Base-by-base conservation (phyloP, 768 basidiomycete species). In the Fibroporia radiculosa region DNA sequence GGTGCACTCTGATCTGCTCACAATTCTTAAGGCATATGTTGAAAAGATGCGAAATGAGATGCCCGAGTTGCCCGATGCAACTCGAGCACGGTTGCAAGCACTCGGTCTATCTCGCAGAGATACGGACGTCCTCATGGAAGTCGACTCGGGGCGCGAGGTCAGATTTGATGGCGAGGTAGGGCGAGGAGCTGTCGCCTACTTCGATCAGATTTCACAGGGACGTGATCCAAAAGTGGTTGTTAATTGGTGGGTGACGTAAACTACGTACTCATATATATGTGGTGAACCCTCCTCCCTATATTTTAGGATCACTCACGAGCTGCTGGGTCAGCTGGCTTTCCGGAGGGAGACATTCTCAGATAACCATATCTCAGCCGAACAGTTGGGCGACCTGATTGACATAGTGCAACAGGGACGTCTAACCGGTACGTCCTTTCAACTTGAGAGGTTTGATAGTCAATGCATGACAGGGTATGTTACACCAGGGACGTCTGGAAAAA, bases 261-360 rank as follows among this genome's bases (percentile, higher is more conserved):
- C 27, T 12, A 19, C 16, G 14, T 19, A 23, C 22, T 19, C 6
- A 18, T 18, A 12, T 18, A 27, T 19, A 16, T n/a, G 24, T 6
- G 6, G 4, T 40, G 35, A 19, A 8, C 14, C 8, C 18, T 12
- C 13, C n/a, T 12, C 6, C 6, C 38, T 28, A 23, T 52, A 50
- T 24, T 38, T 11, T 56, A 95, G 93, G 92, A 77, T 97, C 65
- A 80, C 80, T 3, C 88, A 98, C 48, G 89, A 93, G 48, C 71
- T 96, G 0, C 66, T 93, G 2, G 91, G 91, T 0, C 83, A 85
- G 51, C 71, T 97, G 2, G 67, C 82, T 1, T 70, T 72, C 24
- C 73, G 76, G 32, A 68, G 74, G 36, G 69, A 71, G 16, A 73
- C 77, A 27, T 78, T 82, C 59, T 58, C 61, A 28, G 68, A 78